phyloP scores from a whole-genome alignment of 305 asterid genomes.

The Plantago coronopus region DNA sequence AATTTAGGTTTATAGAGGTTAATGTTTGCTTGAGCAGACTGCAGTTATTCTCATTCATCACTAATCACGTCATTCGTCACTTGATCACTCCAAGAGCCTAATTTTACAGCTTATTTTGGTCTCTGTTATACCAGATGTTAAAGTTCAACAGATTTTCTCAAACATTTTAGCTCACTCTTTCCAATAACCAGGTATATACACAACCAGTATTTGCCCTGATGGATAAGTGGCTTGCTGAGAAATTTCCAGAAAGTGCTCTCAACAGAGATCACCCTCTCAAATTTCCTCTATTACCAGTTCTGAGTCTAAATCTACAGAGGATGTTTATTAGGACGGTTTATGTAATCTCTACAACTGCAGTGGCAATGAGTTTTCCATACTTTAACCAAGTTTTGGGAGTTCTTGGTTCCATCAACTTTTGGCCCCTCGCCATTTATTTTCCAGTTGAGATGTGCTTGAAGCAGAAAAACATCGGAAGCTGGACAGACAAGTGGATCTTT shows the following conservation, averaged over 20 bases:
- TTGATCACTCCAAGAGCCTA: too few relatives aligned
- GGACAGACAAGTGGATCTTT: constrained; percentile 46
- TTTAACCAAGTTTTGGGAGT: constrained; percentile 69
- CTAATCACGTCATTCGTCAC: too few relatives aligned
- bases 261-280: constrained; percentile 29
- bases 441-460: constrained; percentile 63
- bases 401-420: constrained; percentile 64
- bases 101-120: background rate
- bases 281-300: constrained; percentile 34
- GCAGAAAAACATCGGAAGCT: constrained; percentile 38
- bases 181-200: constrained; percentile 29
- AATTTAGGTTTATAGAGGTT: too few relatives aligned
- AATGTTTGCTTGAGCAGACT: too few relatives aligned
- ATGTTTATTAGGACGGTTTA: constrained; percentile 46
- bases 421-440: constrained; percentile 67
- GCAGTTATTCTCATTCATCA: too few relatives aligned
- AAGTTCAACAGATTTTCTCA: background rate
- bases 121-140: background rate
- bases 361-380: constrained; percentile 64
- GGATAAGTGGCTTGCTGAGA: constrained; percentile 42
- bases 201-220: constrained; percentile 46
- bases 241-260: constrained; percentile 40
- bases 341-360: constrained; percentile 47
- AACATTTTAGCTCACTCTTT: background rate
- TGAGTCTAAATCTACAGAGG: constrained; percentile 39